phyloP scores from a whole-genome alignment of 352 stramenopile genomes.

The Phytophthora chlamydospora region DNA sequence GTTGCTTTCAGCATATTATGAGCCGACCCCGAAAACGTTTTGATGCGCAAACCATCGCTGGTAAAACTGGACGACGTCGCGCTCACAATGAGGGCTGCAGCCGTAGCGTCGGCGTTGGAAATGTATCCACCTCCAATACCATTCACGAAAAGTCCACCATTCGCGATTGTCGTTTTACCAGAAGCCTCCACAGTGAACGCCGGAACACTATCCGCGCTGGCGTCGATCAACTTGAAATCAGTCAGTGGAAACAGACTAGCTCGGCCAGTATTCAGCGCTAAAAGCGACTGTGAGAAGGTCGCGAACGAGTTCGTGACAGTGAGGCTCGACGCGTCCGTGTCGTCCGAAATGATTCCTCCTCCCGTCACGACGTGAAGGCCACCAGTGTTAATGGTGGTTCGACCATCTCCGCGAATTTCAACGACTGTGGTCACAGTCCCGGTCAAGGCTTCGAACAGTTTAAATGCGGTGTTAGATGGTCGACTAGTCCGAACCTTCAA shows the following conservation, averaged over 20 bases:
- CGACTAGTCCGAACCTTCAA: slow-evolving; percentile 42
- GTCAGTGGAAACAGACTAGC: slow-evolving; percentile 30
- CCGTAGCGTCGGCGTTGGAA: slow-evolving; percentile 29
- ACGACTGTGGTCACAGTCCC: slow-evolving; percentile 36
- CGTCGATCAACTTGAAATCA: slow-evolving; percentile 54
- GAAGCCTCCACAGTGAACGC: slow-evolving; percentile 59
- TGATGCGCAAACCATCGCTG: slow-evolving; percentile 45
- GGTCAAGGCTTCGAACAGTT: slow-evolving; percentile 50
- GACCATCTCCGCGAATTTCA: slow-evolving; percentile 49
- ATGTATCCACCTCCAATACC: slow-evolving; percentile 41
- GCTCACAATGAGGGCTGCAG: slow-evolving; percentile 40
- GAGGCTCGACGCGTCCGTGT: slow-evolving; percentile 21
- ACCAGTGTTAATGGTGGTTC: slow-evolving; percentile 53
- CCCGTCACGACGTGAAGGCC: slow-evolving; percentile 45
- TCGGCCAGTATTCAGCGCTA: slow-evolving; percentile 31
- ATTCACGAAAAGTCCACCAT: slow-evolving; percentile 50
- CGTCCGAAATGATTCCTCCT: slow-evolving; percentile 49
- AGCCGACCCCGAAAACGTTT: slow-evolving; percentile 33
- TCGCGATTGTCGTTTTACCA: slow-evolving; percentile 51
- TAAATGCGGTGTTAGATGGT: slow-evolving; percentile 36
- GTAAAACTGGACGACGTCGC: slow-evolving; percentile 33
- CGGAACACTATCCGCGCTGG: slow-evolving; percentile 22
- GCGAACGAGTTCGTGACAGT: slow-evolving; percentile 35
- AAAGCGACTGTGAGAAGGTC: slow-evolving; percentile 34
- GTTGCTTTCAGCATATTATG: slow-evolving; percentile 62